These are phyloP conservation scores for Botryosphaeria dothidea DNA, from an alignment of 2,329 filamentous ascomycete species.

Conservation along the genomic window DNA sequence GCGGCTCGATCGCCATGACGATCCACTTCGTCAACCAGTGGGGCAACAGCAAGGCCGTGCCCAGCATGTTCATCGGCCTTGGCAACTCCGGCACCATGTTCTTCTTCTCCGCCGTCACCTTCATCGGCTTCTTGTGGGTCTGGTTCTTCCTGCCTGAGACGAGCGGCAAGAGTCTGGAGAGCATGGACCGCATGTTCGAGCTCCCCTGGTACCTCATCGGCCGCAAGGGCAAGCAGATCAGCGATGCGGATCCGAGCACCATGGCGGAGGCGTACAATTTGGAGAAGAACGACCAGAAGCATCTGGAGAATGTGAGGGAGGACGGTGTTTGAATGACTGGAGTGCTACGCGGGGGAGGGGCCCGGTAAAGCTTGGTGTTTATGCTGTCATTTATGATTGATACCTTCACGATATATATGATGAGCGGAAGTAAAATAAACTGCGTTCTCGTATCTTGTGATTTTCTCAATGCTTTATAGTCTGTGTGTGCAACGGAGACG, in stretches of 20 bases:
- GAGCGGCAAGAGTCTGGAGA: conserved; percentile 62
- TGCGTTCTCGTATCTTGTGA: not conserved
- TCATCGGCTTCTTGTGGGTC: conserved; percentile 69
- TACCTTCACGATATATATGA: not conserved
- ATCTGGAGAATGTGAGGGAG: conserved; percentile 2
- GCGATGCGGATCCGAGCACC: not conserved
- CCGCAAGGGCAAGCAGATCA: conserved; percentile 30
- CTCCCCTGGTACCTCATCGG: conserved; percentile 77
- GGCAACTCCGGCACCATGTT: conserved; percentile 70
- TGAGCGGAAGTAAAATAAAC: not conserved
- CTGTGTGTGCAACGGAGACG: too few species aligned
- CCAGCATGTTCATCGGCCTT: conserved; percentile 69
- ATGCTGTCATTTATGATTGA: not conserved
- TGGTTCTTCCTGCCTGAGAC: conserved; percentile 75
- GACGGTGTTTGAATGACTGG: not conserved
- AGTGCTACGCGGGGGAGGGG: not conserved
- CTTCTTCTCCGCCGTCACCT: conserved; percentile 70
- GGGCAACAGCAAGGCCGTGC: conserved; percentile 73
- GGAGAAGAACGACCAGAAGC: conserved; percentile 5
- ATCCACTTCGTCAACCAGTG: conserved; percentile 80
- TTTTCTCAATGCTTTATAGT: too few species aligned
- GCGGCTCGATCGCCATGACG: conserved; percentile 73
- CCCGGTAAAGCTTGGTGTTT: too few species aligned
- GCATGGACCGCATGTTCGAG: conserved; percentile 71
- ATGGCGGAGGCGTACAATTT: conserved; percentile 9